Evolutionary conservation across 192 early-diverging fungal genomes (phyloP), one percentile per base, ranked within the genome.

Genomic region (Thamnidium elegans): DNA sequence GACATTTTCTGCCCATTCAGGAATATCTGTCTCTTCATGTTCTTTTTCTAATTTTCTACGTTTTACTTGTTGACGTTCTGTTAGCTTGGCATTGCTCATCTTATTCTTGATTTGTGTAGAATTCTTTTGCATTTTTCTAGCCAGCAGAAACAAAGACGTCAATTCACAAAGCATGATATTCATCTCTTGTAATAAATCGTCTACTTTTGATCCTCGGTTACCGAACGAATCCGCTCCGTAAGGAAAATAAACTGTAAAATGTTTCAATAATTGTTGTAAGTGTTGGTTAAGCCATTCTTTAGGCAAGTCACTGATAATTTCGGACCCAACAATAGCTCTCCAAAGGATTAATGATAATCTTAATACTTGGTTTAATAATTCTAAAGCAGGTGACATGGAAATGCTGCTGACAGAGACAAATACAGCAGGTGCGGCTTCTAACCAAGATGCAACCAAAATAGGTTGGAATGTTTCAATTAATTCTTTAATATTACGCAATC

Each of bases 191-290:
- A 88, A 58, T 8, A 78, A 58, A 7, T 61, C 44, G 20, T 85
- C 78, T 3, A 87, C 87, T 81, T 87, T 85, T 9, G 67, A 43
- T 50, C 85, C 82, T 8, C 65, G 56, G 30, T 76, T 69, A 14
- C 79, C 70, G 8, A 75, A 63, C 14, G 79, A 79, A 21, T 82
- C 79, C 4, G 67, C 71, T 7, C 90, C 91, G 73, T 89, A 89
- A 9, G 93, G 93, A 58, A 94, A 94, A 52, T 90, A 82, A 3
- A 86, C 75, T 59, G 84, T 72, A 34, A 87, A 83, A 66, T 90
- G 89, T 63, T 87, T 86, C 15, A 89, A 58, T 48, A 94, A 75
- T 4, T 76, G 73, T 45, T 85, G 76, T 46, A 92, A 52, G 58
- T 81, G 77, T 9, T 63, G 50, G 5, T 81, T 74, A 3, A 82